phyloP scores from a whole-genome alignment of 306 rosid genomes.

The Quercus variabilis region DNA sequence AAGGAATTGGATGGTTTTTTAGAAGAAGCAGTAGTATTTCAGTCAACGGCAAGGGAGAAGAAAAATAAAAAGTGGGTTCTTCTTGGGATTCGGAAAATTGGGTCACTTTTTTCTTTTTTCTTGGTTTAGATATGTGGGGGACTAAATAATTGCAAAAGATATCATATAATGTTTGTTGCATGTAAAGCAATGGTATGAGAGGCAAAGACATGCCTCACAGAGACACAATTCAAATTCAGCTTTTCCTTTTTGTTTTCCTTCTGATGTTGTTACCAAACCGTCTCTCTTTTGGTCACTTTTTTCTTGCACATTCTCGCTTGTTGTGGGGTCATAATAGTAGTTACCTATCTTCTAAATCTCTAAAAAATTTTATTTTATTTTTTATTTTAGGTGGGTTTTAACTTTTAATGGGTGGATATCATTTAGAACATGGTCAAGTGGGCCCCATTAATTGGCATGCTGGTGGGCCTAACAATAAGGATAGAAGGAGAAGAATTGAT shows the following conservation, averaged over 20 bases:
- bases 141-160: conserved; percentile 81
- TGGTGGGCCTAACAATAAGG: conserved; percentile 40
- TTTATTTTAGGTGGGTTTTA: conserved; percentile 3
- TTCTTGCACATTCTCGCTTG: conserved; percentile 27
- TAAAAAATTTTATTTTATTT: conserved; percentile 1
- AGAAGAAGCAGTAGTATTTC: conserved; percentile 31
- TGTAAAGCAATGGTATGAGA: conserved; percentile 30
- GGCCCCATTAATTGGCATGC: conserved; percentile 62
- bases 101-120: conserved; percentile 33
- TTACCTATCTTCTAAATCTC: conserved; percentile 35
- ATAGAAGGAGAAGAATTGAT: conserved; percentile 31
- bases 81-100: conserved; percentile 85
- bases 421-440: not conserved
- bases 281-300: conserved; percentile 32
- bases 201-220: conserved; percentile 46
- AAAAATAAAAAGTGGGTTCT: conserved; percentile 31
- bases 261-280: conserved; percentile 50
- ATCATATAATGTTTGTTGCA: conserved; percentile 52
- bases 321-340: conserved; percentile 33
- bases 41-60: conserved; percentile 69
- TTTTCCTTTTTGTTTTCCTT: conserved; percentile 54
- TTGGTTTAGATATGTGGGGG: conserved; percentile 52
- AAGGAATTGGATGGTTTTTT: conserved; percentile 27
- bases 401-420: conserved; percentile 29
- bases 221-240: conserved; percentile 89